These are phyloP conservation scores for Sarocladium brachiariae DNA, from an alignment of 2,329 filamentous ascomycete species.

Conservation along the genomic window DNA sequence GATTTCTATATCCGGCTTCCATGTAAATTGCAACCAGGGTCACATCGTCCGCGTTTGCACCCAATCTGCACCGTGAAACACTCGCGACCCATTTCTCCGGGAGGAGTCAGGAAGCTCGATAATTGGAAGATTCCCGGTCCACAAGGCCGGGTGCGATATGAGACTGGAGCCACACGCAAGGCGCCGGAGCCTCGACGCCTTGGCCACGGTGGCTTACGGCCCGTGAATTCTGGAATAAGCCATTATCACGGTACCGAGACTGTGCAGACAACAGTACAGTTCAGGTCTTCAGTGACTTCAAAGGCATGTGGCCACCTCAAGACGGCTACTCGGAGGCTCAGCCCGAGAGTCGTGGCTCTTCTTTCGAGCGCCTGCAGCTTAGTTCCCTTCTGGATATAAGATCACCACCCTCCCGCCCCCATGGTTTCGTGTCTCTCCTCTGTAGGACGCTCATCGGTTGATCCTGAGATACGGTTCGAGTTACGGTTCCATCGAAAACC, in stretches of 20 bases:
- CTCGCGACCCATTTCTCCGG: neutral
- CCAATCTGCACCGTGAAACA: neutral
- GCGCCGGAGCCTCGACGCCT: too few species aligned
- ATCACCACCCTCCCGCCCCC: neutral
- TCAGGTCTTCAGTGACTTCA: neutral
- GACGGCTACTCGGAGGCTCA: neutral
- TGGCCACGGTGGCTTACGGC: conserved; percentile 7
- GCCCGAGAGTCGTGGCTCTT: conserved; percentile 1
- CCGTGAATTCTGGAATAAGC: conserved; percentile 3
- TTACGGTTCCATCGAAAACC: too few species aligned
- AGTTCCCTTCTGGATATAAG: neutral
- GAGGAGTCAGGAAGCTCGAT: neutral
- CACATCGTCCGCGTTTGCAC: neutral
- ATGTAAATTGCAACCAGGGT: conserved; percentile 6
- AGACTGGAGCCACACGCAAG: too few species aligned
- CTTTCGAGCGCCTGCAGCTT: neutral
- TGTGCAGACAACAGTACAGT: neutral
- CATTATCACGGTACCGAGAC: neutral
- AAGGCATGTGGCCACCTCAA: neutral
- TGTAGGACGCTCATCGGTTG: neutral
- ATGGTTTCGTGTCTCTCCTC: neutral
- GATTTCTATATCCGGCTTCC: conserved; percentile 7
- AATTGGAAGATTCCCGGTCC: neutral
- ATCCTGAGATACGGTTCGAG: conserved; percentile 2
- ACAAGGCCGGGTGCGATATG: neutral